Conservation (phyloP, 2,329 filamentous ascomycete species). For the Endoconidiophora laricicola region DNA sequence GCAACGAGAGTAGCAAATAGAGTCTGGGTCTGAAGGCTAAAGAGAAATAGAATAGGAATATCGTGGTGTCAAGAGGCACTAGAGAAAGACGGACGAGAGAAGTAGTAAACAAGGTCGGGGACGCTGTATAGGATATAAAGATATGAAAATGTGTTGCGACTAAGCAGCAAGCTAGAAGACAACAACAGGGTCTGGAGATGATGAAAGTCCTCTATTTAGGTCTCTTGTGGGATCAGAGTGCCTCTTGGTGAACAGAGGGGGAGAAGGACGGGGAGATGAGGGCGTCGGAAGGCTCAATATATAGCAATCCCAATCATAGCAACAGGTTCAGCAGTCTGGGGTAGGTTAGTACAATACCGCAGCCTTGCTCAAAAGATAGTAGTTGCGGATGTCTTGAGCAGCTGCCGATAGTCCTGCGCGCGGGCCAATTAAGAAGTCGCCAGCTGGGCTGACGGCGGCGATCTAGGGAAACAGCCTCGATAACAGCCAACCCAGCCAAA, state of each 20-base stretch:
- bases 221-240: conserved; percentile 4
- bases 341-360: neutral
- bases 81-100: neutral
- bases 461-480: neutral
- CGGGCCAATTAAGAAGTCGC: neutral
- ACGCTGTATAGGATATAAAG: too few species aligned
- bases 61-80: conserved; percentile 2
- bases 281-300: conserved; percentile 1
- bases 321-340: neutral
- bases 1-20: neutral
- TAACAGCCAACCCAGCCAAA: too few species aligned
- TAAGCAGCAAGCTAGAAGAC: neutral
- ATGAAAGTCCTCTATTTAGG: neutral
- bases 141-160: too few species aligned
- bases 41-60: neutral
- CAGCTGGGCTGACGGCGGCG: neutral
- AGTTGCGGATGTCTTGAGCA: neutral
- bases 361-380: too few species aligned
- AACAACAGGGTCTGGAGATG: neutral
- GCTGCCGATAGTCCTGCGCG: neutral
- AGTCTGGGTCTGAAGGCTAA: neutral
- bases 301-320: neutral
- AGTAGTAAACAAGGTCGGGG: neutral
- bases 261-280: neutral
- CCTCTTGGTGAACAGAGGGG: conserved; percentile 5